Evolutionary conservation across 2,329 filamentous ascomycete genomes (phyloP).

Genomic region (Zymoseptoria tritici): DNA sequence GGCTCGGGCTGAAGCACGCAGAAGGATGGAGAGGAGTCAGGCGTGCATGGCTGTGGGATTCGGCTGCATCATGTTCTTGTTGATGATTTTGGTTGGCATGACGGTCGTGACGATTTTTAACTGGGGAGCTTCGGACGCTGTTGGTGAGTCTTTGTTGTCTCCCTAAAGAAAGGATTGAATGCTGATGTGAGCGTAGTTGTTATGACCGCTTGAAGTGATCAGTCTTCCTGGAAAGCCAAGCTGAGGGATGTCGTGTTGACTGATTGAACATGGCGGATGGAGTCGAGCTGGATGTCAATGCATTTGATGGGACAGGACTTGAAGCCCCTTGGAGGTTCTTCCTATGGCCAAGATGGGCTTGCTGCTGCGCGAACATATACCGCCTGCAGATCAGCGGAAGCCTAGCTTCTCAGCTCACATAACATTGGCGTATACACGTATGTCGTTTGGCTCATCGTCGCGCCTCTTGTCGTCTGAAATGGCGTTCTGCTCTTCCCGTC

Average conservation of each 20-base stretch:
- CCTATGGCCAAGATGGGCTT: not conserved
- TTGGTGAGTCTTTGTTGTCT: not conserved
- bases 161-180: no score
- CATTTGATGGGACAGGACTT: not conserved
- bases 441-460: no score
- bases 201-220: not conserved
- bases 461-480: no score
- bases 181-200: not conserved
- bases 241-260: not conserved
- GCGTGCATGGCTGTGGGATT: no score
- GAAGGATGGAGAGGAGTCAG: not conserved
- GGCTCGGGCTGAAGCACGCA: not conserved
- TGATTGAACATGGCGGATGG: not conserved
- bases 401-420: not conserved
- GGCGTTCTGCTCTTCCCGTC: no score
- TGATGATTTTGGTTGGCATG: not conserved
- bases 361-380: not conserved
- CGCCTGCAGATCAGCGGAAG: not conserved
- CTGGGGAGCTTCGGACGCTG: not conserved
- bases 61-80: not conserved
- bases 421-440: not conserved
- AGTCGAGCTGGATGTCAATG: not conserved
- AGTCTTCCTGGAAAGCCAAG: not conserved
- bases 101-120: not conserved
- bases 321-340: not conserved